These are phyloP conservation scores for Auricularia auricula-judae DNA, from an alignment of 768 basidiomycete species.

Conservation along the genomic window DNA sequence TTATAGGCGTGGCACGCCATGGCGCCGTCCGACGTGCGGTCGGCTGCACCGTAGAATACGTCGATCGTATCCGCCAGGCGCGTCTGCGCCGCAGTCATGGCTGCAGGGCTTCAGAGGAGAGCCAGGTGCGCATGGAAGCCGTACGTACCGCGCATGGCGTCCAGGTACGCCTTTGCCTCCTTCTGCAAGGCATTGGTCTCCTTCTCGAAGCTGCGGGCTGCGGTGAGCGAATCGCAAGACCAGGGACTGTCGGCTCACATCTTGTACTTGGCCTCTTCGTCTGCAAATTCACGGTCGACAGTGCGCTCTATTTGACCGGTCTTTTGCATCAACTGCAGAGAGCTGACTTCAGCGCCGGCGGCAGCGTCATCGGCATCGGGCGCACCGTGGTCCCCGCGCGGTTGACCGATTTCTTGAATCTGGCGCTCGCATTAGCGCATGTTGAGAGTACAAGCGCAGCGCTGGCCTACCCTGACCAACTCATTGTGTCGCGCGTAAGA, in stretches of 20 bases:
- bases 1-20: conserved; percentile 98
- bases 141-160: conserved; percentile 77
- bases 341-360: conserved; percentile 8
- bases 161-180: conserved; percentile 88
- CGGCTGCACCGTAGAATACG: conserved; percentile 80
- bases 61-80: conserved; percentile 91
- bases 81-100: conserved; percentile 89
- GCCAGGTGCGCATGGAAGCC: not conserved
- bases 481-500: conserved; percentile 24
- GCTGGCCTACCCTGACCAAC: conserved; percentile 42
- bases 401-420: conserved; percentile 90
- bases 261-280: conserved; percentile 86
- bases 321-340: conserved; percentile 78
- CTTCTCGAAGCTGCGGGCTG: conserved; percentile 73
- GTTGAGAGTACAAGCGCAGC: not conserved
- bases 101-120: conserved; percentile 27
- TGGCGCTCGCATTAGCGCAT: conserved; percentile 18
- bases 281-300: conserved; percentile 84
- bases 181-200: conserved; percentile 89
- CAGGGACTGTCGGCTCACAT: conserved; percentile 41
- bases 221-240: not conserved
- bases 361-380: conserved; percentile 9
- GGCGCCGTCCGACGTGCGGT: conserved; percentile 78
- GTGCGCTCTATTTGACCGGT: conserved; percentile 97
- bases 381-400: conserved; percentile 82